Percentiles rank a stretch among this genome's conserved stretches.
These are phyloP conservation scores for Trametes pubescens DNA, from an alignment of 1,284 basidiomycete species.

Conservation along the genomic window DNA sequence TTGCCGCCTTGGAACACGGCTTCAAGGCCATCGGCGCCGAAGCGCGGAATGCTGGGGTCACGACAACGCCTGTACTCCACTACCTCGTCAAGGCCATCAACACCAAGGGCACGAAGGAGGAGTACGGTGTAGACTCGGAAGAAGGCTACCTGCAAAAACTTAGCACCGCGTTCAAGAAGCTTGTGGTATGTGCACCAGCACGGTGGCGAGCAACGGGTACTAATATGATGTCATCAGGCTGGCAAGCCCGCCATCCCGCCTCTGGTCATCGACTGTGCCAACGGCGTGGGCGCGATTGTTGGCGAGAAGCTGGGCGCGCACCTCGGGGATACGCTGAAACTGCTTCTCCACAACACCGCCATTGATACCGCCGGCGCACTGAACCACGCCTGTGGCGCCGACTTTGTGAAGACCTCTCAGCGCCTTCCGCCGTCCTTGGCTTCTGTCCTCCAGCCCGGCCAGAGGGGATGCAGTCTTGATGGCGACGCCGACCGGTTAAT, in stretches of 20 bases:
- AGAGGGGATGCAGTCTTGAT: slow-evolving; percentile 93
- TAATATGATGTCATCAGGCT: slow-evolving; percentile 49
- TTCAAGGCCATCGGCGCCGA: slow-evolving; percentile 75
- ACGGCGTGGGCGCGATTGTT: slow-evolving; percentile 91
- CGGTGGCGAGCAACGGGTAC: neutral
- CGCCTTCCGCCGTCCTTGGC: slow-evolving; percentile 79
- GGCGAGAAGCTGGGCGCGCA: slow-evolving; percentile 65
- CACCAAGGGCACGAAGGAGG: slow-evolving; percentile 77
- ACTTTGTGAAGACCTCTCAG: slow-evolving; percentile 96
- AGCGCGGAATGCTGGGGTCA: slow-evolving; percentile 80
- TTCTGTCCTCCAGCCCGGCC: slow-evolving; percentile 67
- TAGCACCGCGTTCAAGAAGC: slow-evolving; percentile 84
- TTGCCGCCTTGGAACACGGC: slow-evolving; percentile 86
- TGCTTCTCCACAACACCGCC: slow-evolving; percentile 75
- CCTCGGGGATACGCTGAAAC: slow-evolving; percentile 61
- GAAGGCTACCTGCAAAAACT: slow-evolving; percentile 92
- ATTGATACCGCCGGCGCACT: slow-evolving; percentile 76
- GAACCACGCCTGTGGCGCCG: slow-evolving; percentile 93
- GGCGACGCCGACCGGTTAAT: slow-evolving; percentile 98
- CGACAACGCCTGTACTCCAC: slow-evolving; percentile 96
- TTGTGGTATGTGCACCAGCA: slow-evolving; percentile 69
- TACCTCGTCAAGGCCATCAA: slow-evolving; percentile 95
- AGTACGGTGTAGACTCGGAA: slow-evolving; percentile 86
- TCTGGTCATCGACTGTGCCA: slow-evolving; percentile 94
- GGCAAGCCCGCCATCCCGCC: slow-evolving; percentile 68